Base-by-base conservation (phyloP, 148 eudicot genomes). In the Fagopyrum homotropicum region DNA sequence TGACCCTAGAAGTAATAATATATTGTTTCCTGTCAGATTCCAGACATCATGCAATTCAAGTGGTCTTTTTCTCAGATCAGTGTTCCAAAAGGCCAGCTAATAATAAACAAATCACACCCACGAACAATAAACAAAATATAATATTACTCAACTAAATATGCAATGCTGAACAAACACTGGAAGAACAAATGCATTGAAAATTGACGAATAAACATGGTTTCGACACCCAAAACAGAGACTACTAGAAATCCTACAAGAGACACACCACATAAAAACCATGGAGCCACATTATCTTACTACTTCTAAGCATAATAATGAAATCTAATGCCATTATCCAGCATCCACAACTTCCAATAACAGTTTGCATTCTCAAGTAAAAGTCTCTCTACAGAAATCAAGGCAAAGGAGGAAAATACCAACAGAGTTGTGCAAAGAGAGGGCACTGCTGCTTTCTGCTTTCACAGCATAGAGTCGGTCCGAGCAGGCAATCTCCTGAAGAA, bases 401-500 rank as follows among this genome's bases (percentile, higher is more conserved):
- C 43, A 61, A 26, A 30, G 69, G 69, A 61, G 69, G 69, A 61
- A 35, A 35, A 61, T 61, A 61, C 69, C 64, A 59, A 59, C 64
- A 8, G 64, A 59, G 64, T n/a, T n/a, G n/a, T n/a, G n/a, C n/a
- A n/a, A n/a, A n/a, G n/a, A n/a, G n/a, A n/a, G n/a, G n/a, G n/a
- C n/a, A n/a, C n/a, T n/a, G 73, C 40, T 35, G 43, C 57, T 50
- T 54, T 7, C 44, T 35, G 61, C 60, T 43, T 52, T 84, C 78
- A 87, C 76, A 87, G 16, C 90, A 87, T 87, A 10, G 86, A 87
- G 86, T 87, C 90, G 3, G 90, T 81, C 44, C 88, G 84, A 76
- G 90, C 88, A 63, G 90, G 90, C 77, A 87, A 76, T 79, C 90
- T 87, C 76, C 90, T 81, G 83, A 87, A 87, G 88, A 85, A 87